phyloP scores from a whole-genome alignment of 1,284 basidiomycete genomes.

The Rhodofomes roseus region DNA sequence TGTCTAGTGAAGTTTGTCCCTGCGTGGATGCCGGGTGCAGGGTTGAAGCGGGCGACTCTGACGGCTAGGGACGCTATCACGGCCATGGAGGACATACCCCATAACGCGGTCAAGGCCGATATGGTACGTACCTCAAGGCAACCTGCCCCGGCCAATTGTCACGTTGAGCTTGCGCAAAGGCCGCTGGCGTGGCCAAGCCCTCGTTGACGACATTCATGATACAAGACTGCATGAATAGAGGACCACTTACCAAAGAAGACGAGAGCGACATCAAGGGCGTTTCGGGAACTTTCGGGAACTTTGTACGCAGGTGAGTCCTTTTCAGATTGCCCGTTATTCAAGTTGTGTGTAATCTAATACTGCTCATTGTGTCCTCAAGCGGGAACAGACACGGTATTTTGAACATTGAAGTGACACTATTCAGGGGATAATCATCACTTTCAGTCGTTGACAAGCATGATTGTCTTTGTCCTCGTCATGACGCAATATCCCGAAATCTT shows the following conservation, averaged over 20 bases:
- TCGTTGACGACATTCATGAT: constrained; percentile 38
- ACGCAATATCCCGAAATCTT: constrained; percentile 28
- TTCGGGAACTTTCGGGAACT: constrained; percentile 69
- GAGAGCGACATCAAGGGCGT: constrained; percentile 58
- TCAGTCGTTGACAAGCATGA: constrained; percentile 7
- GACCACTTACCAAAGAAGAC: background rate
- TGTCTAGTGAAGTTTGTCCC: constrained; percentile 9
- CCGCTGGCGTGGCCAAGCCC: constrained; percentile 43
- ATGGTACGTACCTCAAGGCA: background rate
- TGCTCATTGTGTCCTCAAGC: constrained; percentile 8
- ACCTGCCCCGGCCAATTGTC: too few relatives aligned
- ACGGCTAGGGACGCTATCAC: background rate
- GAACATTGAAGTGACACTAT: background rate
- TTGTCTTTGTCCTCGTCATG: constrained; percentile 27
- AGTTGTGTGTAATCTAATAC: background rate
- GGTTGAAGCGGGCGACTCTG: background rate
- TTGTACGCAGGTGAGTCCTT: constrained; percentile 7
- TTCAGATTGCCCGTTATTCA: too few relatives aligned
- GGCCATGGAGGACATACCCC: background rate
- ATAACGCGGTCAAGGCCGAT: background rate
- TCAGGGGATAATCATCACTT: background rate
- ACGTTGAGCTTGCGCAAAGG: background rate
- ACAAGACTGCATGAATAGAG: constrained; percentile 36
- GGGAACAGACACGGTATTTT: too few relatives aligned
- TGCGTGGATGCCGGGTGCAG: constrained; percentile 12